Conservation (phyloP, 1,139 yeast genomes). For the Protomyces inouyei region DNA sequence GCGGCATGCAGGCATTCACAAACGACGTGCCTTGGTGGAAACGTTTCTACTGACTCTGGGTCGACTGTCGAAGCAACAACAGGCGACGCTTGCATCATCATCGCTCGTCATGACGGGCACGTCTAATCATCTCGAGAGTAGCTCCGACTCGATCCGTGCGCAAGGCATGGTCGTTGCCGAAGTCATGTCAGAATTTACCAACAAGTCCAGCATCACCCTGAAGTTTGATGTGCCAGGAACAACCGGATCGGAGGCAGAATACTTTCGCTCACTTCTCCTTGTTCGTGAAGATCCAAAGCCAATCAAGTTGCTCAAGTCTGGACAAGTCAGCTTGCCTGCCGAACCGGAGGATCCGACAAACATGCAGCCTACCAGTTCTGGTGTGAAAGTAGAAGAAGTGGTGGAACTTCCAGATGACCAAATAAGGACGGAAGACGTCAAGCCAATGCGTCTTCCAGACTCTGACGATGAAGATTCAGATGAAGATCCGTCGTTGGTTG, state of each 20-base stretch:
- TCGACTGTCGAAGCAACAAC: not conserved
- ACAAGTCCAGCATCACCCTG: not conserved
- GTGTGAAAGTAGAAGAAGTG: not conserved
- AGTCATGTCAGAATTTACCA: conserved; percentile 4
- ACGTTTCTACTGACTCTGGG: conserved; percentile 1
- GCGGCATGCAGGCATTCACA: not conserved
- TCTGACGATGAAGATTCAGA: conserved; percentile 27
- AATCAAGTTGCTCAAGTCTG: not conserved
- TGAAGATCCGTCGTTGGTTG: conserved; percentile 21
- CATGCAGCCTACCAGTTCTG: not conserved
- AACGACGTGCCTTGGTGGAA: conserved; percentile 8
- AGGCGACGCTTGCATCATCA: not conserved
- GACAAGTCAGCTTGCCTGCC: conserved; percentile 1
- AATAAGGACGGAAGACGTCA: not conserved
- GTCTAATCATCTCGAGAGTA: conserved; percentile 6
- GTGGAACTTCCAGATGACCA: conserved; percentile 2
- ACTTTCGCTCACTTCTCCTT: conserved; percentile 5
- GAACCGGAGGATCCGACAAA: not conserved
- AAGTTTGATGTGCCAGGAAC: conserved; percentile 17
- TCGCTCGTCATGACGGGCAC: conserved; percentile 1
- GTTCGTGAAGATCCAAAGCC: not conserved
- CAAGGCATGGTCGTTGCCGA: conserved; percentile 24
- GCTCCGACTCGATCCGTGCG: conserved; percentile 6
- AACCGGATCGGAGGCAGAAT: conserved; percentile 5
- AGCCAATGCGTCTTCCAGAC: conserved; percentile 16